Conservation (phyloP, 1,284 basidiomycete species). For the Puccinia novopanici region DNA sequence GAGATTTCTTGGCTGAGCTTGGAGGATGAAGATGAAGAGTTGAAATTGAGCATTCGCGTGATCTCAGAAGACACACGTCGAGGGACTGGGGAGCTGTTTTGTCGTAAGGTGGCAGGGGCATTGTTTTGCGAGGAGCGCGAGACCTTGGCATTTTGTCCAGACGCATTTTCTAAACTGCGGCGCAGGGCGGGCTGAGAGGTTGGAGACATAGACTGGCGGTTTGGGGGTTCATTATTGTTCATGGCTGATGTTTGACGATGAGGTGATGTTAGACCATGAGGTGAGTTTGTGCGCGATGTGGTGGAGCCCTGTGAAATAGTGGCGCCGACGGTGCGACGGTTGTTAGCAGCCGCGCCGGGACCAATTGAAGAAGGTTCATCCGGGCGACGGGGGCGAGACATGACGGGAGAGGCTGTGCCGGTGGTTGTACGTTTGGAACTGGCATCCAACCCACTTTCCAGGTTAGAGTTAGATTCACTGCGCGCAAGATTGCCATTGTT, state of each 20-base stretch:
- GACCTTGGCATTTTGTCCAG: background rate
- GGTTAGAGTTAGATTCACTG: conserved; percentile 35
- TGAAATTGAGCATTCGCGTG: conserved; percentile 24
- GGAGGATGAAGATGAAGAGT: conserved; percentile 15
- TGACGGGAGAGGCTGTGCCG: background rate
- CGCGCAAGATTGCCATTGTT: conserved; percentile 54
- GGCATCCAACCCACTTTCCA: background rate
- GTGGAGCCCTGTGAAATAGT: conserved; percentile 2
- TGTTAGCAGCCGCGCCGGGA: background rate
- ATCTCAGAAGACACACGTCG: conserved; percentile 33
- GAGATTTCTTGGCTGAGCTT: conserved; percentile 3
- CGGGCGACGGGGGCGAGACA: conserved; percentile 31
- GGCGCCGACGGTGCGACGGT: conserved; percentile 40
- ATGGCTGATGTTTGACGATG: conserved; percentile 1
- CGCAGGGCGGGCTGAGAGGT: conserved; percentile 10
- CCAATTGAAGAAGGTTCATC: conserved; percentile 19
- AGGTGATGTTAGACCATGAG: conserved; percentile 17
- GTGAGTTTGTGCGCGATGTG: conserved; percentile 1
- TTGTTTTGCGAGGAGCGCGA: background rate
- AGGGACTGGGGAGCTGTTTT: conserved; percentile 20
- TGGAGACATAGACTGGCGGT: conserved; percentile 33
- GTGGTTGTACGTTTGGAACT: conserved; percentile 24
- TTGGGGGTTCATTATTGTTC: background rate
- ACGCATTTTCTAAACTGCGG: conserved; percentile 11
- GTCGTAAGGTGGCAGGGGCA: background rate